Evolutionary conservation across 73 alveolate genomes (phyloP), one percentile per base, ranked within the genome.

Genomic region (Paraurostyla sp.): DNA sequence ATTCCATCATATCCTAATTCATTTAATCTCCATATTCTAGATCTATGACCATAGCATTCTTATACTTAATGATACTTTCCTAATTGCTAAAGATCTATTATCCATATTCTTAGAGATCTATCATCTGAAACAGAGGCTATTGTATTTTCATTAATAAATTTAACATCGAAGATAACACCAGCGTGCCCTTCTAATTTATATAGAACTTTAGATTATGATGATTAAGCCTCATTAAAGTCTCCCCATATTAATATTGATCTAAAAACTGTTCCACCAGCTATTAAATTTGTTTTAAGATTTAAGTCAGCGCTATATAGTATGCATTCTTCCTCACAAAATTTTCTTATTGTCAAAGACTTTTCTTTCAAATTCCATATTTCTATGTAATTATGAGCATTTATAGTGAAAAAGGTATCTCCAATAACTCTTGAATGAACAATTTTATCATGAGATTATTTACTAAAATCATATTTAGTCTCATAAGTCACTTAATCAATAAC

Each of bases 151-250:
- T 36, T 40, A 7, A 85, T 15, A 35, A 80, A 85, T 33, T 33
- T 46, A 15, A 85, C 82, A 75, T 71, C 83, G 68, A 85, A 85
- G 43, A 85, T 62, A 16, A 85, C 93, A n/a, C 93, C 93, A 46
- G 52, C 68, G 50, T 85, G 93, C 0, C 93, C 93, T 23, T 83
- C 86, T 45, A 83, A 78, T 52, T 52, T 78, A 43, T 54, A 78
- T 32, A 50, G 33, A 2, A 78, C 89, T 78, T 78, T 50, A 6
- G 69, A 27, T 40, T 35, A 22, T 16, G 54, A 15, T 32, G 9
- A 15, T 46, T 43, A 6, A 42, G 23, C 32, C 54, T 75, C 4
- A 3, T 22, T 23, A 27, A 46, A 46, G 51, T 43, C 23, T 41
- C 35, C 36, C 91, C 91, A 81, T 9, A 81, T 58, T 3, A 81